A percentile compares a stretch with the other conserved stretches of the same genome.
These are phyloP conservation scores for Cyberlindnera misumaiensis DNA, from an alignment of 805 yeast species.

Conservation along the genomic window DNA sequence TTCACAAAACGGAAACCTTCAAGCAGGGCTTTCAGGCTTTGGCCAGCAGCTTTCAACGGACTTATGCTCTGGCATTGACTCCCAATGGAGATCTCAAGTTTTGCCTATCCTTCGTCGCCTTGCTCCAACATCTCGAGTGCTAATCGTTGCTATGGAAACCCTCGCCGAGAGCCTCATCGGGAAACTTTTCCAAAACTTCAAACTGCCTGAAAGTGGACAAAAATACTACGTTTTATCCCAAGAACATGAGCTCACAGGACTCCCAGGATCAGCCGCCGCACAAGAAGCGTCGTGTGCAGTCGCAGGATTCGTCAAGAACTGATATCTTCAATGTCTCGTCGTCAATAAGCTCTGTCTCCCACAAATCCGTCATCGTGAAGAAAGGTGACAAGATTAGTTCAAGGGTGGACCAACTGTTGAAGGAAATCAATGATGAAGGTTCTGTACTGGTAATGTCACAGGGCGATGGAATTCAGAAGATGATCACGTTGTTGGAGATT, in stretches of 20 bases:
- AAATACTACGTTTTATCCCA: not conserved
- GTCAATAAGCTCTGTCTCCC: not conserved
- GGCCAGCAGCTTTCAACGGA: too few species aligned
- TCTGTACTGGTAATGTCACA: conserved; percentile 16
- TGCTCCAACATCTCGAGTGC: too few species aligned
- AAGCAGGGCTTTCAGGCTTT: too few species aligned
- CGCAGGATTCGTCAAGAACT: conserved; percentile 1
- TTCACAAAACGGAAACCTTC: too few species aligned
- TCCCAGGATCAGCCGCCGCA: conserved; percentile 8
- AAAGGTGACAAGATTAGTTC: conserved; percentile 19
- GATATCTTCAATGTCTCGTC: not conserved
- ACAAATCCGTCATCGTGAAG: conserved; percentile 6
- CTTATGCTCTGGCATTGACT: too few species aligned
- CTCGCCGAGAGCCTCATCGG: not conserved
- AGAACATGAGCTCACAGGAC: conserved; percentile 4
- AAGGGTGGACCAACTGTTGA: conserved; percentile 10
- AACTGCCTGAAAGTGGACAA: not conserved
- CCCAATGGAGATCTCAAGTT: too few species aligned
- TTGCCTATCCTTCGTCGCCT: too few species aligned
- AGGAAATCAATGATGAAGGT: not conserved
- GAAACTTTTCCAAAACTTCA: too few species aligned
- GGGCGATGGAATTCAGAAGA: conserved; percentile 20
- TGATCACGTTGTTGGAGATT: conserved; percentile 19
- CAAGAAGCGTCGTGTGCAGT: conserved; percentile 9
- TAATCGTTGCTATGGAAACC: not conserved